Percentiles rank a stretch among this genome's conserved stretches.
Conservation (phyloP, 2,329 filamentous ascomycete genomes). For the Stagonosporopsis tanaceti region DNA sequence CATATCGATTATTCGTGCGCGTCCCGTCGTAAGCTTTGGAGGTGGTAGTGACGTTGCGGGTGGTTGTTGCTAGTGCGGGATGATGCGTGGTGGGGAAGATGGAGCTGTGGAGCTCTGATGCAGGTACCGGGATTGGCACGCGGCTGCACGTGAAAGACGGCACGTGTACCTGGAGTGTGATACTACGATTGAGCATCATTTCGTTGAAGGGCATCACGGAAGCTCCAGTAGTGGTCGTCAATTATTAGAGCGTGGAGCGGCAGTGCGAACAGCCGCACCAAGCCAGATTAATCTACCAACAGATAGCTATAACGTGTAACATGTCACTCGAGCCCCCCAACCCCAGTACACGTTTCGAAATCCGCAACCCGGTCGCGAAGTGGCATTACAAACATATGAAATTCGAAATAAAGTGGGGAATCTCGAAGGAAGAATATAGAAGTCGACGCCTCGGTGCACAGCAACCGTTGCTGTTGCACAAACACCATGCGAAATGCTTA, state of each 20-base stretch:
- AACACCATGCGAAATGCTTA: conserved; percentile 56
- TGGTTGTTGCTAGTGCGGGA: conserved; percentile 12
- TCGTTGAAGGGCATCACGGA: neutral
- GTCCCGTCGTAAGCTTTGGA: neutral
- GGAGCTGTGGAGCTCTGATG: conserved; percentile 21
- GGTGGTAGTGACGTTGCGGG: neutral
- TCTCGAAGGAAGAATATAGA: conserved; percentile 48
- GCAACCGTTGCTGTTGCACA: conserved; percentile 23
- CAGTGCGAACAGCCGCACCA: conserved; percentile 14
- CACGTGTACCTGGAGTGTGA: neutral
- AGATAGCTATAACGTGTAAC: conserved; percentile 20
- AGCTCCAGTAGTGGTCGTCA: neutral
- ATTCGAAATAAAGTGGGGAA: conserved; percentile 50
- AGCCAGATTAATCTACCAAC: conserved; percentile 21
- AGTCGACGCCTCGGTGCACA: conserved; percentile 27
- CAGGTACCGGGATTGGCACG: conserved; percentile 22
- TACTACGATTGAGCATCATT: neutral
- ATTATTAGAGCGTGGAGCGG: conserved; percentile 3
- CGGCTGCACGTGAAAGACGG: conserved; percentile 9
- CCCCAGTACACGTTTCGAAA: conserved; percentile 22
- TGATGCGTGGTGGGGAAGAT: conserved; percentile 18
- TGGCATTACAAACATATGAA: conserved; percentile 53
- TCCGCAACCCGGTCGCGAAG: conserved; percentile 36
- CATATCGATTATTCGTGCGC: neutral
- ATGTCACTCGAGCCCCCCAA: conserved; percentile 17